Conservation (phyloP, 192 early-diverging fungal species). For the Backusella australiensis region DNA sequence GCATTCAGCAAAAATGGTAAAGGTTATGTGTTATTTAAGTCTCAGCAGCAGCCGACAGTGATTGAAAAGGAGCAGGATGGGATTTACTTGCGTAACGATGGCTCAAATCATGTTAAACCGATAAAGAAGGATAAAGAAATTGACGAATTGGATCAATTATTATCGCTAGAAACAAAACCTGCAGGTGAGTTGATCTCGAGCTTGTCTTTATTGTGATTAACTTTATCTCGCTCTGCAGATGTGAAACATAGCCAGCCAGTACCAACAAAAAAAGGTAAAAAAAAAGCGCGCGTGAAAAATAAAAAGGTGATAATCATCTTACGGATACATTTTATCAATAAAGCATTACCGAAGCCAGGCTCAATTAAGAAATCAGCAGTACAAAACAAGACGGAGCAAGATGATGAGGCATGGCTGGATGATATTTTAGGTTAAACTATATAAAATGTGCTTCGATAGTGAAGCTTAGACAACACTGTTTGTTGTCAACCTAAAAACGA, state of each 20-base stretch:
- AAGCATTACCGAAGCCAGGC: slow-evolving; percentile 8
- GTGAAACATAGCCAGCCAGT: not conserved
- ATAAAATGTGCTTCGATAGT: not conserved
- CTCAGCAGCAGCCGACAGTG: not conserved
- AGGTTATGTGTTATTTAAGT: slow-evolving; percentile 29
- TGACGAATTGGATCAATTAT: slow-evolving; percentile 19
- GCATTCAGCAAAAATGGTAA: slow-evolving; percentile 24
- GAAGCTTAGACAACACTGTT: not conserved
- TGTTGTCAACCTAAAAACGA: not conserved
- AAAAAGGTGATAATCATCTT: not conserved
- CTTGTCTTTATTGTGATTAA: not conserved
- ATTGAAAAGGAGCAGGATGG: slow-evolving; percentile 17
- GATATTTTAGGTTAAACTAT: slow-evolving; percentile 26
- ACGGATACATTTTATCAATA: not conserved
- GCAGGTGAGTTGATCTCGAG: not conserved
- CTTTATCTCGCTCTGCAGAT: not conserved
- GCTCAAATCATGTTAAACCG: slow-evolving; percentile 16
- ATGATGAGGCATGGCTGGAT: slow-evolving; percentile 32
- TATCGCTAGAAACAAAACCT: slow-evolving; percentile 10
- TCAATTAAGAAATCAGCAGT: not conserved
- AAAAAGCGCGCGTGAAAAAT: not conserved
- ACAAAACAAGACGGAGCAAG: not conserved
- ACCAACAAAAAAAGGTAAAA: slow-evolving; percentile 4
- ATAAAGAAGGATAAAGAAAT: not conserved
- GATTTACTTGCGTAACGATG: slow-evolving; percentile 31